Percentiles rank a stretch among this genome's conserved stretches.
phyloP scores from a whole-genome alignment of 768 basidiomycete species.

The Pleurotus tuoliensis region DNA sequence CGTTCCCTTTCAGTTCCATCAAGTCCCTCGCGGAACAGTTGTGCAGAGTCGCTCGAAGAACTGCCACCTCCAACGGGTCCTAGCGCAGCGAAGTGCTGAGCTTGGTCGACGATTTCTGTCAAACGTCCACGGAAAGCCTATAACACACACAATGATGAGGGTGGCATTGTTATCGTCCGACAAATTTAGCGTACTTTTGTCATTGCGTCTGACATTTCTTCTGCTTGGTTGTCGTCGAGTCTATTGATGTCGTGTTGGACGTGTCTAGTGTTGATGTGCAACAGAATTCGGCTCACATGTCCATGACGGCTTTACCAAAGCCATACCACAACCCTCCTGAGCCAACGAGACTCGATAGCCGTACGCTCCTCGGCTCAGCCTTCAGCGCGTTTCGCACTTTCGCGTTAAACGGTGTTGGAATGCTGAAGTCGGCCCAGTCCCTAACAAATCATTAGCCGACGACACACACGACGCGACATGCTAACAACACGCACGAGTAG shows the following conservation, averaged over 20 bases:
- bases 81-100: slow-evolving; percentile 79
- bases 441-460: slow-evolving; percentile 31
- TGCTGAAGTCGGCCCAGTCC: slow-evolving; percentile 86
- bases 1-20: slow-evolving; percentile 91
- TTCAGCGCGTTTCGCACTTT: slow-evolving; percentile 84
- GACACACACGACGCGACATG: not conserved
- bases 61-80: slow-evolving; percentile 56
- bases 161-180: not conserved
- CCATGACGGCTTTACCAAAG: slow-evolving; percentile 83
- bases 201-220: slow-evolving; percentile 68
- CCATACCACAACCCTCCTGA: slow-evolving; percentile 90
- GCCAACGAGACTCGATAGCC: slow-evolving; percentile 78
- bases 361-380: slow-evolving; percentile 84
- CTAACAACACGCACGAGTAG: slow-evolving; percentile 51
- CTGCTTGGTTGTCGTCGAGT: slow-evolving; percentile 69
- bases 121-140: slow-evolving; percentile 78
- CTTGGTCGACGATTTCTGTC: slow-evolving; percentile 80
- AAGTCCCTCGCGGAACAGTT: slow-evolving; percentile 84
- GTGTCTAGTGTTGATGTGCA: too few relatives aligned
- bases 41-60: slow-evolving; percentile 53
- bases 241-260: slow-evolving; percentile 32
- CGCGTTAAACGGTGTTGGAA: slow-evolving; percentile 72
- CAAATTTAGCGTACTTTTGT: slow-evolving; percentile 43
- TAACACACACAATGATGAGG: not conserved
- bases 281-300: slow-evolving; percentile 51